Conservation (phyloP, 2,329 filamentous ascomycete species). For the Lasiodiplodia sp. region DNA sequence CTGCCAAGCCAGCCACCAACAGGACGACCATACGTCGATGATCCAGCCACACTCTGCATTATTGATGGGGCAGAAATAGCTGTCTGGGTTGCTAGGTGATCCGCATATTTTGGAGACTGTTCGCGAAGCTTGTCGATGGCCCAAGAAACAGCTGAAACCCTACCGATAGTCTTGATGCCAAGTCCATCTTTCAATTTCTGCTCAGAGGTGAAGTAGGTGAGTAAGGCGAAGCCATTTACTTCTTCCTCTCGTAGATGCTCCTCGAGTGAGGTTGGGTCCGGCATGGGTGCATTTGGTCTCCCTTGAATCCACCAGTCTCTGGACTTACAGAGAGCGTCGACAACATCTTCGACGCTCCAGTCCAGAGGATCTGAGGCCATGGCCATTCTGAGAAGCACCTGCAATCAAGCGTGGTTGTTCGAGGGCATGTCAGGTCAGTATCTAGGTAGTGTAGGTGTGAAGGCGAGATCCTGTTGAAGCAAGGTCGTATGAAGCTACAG, state of each 20-base stretch:
- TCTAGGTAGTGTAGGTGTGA: neutral
- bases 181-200: conserved; percentile 62
- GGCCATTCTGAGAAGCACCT: conserved; percentile 2
- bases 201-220: conserved; percentile 62
- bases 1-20: conserved; percentile 4
- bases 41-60: conserved; percentile 1
- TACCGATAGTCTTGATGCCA: conserved; percentile 64
- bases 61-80: conserved; percentile 4
- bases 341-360: conserved; percentile 75
- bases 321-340: conserved; percentile 68
- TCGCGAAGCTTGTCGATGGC: conserved; percentile 65
- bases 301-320: conserved; percentile 57
- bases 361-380: conserved; percentile 69
- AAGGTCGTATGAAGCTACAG: neutral
- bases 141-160: conserved; percentile 64
- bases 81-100: conserved; percentile 11
- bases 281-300: conserved; percentile 52
- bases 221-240: conserved; percentile 69
- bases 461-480: neutral
- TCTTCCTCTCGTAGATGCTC: conserved; percentile 65
- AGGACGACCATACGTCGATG: neutral
- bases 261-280: conserved; percentile 63
- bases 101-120: conserved; percentile 60
- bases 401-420: neutral
- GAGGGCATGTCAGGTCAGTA: conserved; percentile 4